A percentile compares a stretch with the other conserved stretches of the same genome.
These are phyloP conservation scores for Lichtheimia ramosa DNA, from an alignment of 371 early-diverging fungal species.

Conservation along the genomic window DNA sequence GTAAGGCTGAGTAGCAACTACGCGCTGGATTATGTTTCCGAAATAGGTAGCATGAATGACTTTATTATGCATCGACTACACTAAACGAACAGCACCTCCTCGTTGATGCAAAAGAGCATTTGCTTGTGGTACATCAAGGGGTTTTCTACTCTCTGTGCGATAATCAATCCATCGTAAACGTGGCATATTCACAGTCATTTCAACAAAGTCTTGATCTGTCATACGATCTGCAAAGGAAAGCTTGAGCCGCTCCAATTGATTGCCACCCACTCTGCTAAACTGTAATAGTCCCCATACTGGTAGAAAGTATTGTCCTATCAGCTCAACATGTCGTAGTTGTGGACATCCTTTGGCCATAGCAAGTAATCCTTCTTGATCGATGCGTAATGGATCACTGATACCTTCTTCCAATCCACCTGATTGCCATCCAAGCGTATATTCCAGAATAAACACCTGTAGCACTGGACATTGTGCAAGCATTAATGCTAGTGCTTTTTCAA, in stretches of 20 bases:
- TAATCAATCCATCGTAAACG: no score
- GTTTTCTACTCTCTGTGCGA: no score
- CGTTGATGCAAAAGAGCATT: no score
- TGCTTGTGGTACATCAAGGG: no score
- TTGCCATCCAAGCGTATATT: neutral
- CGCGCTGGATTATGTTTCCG: no score
- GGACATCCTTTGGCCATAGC: conserved; percentile 4
- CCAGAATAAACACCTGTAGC: neutral
- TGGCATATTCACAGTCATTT: no score
- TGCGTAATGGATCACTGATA: neutral
- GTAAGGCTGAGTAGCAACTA: no score
- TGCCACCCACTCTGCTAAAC: neutral
- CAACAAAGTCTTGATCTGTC: no score
- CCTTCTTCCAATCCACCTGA: neutral
- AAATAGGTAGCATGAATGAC: no score
- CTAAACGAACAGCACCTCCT: no score
- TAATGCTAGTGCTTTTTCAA: neutral
- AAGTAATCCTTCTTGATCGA: neutral
- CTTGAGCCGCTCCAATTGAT: neutral
- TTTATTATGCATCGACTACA: no score
- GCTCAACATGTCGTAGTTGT: neutral
- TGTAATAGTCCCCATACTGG: neutral
- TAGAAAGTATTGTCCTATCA: neutral
- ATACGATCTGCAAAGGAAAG: no score
- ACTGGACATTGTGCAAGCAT: neutral